These are phyloP conservation scores for Clarireedia sp. DNA, from an alignment of 2,329 filamentous ascomycete species.

Conservation along the genomic window DNA sequence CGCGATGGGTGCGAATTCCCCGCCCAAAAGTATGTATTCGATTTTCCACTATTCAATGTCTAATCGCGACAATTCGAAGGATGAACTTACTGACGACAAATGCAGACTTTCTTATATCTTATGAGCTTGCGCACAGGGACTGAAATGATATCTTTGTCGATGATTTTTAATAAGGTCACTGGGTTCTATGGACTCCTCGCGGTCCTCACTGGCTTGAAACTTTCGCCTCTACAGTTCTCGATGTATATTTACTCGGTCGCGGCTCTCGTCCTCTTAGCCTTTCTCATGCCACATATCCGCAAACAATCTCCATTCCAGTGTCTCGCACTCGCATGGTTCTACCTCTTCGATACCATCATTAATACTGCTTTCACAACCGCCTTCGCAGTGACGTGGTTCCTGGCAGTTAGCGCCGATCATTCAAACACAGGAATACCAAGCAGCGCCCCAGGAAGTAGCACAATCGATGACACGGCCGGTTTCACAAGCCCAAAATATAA, in stretches of 20 bases:
- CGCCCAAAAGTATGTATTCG: conserved; percentile 25
- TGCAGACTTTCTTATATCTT: conserved; percentile 73
- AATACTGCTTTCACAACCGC: conserved; percentile 75
- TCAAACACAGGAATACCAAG: conserved; percentile 35
- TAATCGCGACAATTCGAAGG: background rate
- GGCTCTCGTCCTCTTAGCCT: conserved; percentile 58
- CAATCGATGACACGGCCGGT: conserved; percentile 53
- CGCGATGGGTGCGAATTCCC: conserved; percentile 26
- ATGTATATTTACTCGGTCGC: conserved; percentile 85
- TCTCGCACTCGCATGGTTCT: conserved; percentile 76
- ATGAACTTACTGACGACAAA: conserved; percentile 14
- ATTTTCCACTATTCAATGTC: background rate
- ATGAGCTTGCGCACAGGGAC: conserved; percentile 82
- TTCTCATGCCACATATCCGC: conserved; percentile 73
- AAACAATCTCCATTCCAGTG: conserved; percentile 71
- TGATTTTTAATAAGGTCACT: conserved; percentile 87
- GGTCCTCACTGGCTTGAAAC: conserved; percentile 75
- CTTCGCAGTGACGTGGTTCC: conserved; percentile 82
- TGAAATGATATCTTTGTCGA: conserved; percentile 72
- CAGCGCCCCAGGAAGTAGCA: conserved; percentile 29
- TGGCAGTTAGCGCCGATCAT: conserved; percentile 45
- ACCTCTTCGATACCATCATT: conserved; percentile 72
- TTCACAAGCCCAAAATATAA: conserved; percentile 58
- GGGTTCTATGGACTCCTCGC: conserved; percentile 86
- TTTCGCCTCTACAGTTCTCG: conserved; percentile 75